phyloP scores from a whole-genome alignment of 2,329 filamentous ascomycete species.

The Pseudogymnoascus sp. region DNA sequence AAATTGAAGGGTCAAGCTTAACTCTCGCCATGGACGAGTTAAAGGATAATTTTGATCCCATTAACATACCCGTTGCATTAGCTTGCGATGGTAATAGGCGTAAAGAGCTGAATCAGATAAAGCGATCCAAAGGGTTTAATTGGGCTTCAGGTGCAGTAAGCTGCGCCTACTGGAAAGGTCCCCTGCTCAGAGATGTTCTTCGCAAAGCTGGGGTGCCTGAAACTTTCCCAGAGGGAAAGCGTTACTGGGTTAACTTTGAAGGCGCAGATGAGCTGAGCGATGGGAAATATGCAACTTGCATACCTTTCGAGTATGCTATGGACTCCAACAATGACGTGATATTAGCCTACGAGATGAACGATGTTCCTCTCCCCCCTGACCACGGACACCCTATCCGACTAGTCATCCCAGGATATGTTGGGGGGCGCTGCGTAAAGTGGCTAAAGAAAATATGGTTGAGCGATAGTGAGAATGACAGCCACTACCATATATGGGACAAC shows the following conservation, averaged over 20 bases:
- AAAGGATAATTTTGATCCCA: constrained; percentile 32
- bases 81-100: constrained; percentile 43
- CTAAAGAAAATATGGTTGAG: constrained; percentile 34
- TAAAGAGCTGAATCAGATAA: constrained; percentile 42
- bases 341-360: constrained; percentile 41
- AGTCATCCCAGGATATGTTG: constrained; percentile 37
- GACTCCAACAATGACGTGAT: constrained; percentile 40
- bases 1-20: constrained; percentile 29
- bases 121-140: constrained; percentile 38
- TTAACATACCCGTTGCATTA: constrained; percentile 41
- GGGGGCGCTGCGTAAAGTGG: constrained; percentile 40
- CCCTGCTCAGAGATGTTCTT: constrained; percentile 37
- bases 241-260: constrained; percentile 40
- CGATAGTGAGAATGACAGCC: constrained; percentile 35
- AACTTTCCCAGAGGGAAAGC: constrained; percentile 17
- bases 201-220: constrained; percentile 31
- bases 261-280: constrained; percentile 39
- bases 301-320: constrained; percentile 41
- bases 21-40: constrained; percentile 37
- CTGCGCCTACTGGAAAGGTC: constrained; percentile 44
- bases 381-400: constrained; percentile 38
- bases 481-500: constrained; percentile 44
- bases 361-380: constrained; percentile 33
- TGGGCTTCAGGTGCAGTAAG: constrained; percentile 38
- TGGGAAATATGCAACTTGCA: constrained; percentile 39